phyloP scores from a whole-genome alignment of 2,329 filamentous ascomycete species.

The Thielaviopsis musarum region DNA sequence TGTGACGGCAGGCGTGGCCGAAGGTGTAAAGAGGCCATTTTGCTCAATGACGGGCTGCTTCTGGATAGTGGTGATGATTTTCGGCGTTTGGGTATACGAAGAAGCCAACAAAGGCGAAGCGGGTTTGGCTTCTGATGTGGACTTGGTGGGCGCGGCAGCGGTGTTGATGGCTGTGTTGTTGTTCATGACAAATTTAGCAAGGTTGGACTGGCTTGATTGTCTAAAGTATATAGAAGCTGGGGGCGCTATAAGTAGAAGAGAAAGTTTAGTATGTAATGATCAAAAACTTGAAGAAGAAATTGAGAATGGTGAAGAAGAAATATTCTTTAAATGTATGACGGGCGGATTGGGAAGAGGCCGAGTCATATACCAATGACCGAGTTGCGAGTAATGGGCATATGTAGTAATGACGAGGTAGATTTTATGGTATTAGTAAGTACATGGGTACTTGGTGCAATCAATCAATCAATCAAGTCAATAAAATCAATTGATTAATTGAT shows the following conservation, averaged over 20 bases:
- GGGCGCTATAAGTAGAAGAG: neutral
- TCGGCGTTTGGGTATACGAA: neutral
- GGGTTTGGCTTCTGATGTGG: constrained; percentile 14
- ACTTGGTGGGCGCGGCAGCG: constrained; percentile 14
- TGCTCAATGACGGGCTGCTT: constrained; percentile 21
- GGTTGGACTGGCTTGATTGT: constrained; percentile 25
- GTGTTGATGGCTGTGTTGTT: constrained; percentile 17
- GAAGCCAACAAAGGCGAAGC: neutral
- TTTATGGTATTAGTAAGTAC: neutral
- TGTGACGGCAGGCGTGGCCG: constrained; percentile 15
- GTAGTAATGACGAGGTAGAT: too few relatives aligned
- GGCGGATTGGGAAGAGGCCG: neutral
- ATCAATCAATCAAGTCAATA: too few relatives aligned
- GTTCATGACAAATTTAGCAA: constrained; percentile 31
- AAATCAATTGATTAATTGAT: too few relatives aligned
- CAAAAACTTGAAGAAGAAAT: neutral
- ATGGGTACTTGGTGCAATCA: too few relatives aligned
- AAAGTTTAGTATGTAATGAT: neutral
- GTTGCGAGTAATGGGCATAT: neutral
- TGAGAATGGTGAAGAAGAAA: neutral
- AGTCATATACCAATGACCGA: neutral
- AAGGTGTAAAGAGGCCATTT: constrained; percentile 16
- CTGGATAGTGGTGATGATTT: constrained; percentile 17
- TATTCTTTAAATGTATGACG: neutral
- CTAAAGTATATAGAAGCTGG: constrained; percentile 11